phyloP scores from a whole-genome alignment of 495 filamentous ascomycete genomes.

The Penicillium malachiteum region DNA sequence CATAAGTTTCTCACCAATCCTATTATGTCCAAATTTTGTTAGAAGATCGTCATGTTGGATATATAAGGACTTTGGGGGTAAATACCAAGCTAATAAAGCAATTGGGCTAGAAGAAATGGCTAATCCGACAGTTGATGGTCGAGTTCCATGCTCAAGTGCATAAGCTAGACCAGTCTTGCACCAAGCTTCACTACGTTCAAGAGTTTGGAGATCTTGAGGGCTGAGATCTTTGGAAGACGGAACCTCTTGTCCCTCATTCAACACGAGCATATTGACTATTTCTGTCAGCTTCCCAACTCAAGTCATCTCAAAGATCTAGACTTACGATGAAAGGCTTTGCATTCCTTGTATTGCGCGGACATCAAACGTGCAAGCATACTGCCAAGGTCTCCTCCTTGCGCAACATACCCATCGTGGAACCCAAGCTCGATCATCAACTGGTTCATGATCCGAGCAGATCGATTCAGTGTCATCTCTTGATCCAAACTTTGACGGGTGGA shows the following conservation, averaged over 20 bases:
- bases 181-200: conserved; percentile 18
- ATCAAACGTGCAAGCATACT: conserved; percentile 42
- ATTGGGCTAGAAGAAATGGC: conserved; percentile 52
- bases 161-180: conserved; percentile 36
- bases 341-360: conserved; percentile 23
- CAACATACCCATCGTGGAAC: conserved; percentile 52
- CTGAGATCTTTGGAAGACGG: conserved; percentile 1
- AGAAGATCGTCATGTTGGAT: neutral
- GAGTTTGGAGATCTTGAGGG: conserved; percentile 5
- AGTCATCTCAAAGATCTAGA: neutral
- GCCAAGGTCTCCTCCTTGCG: conserved; percentile 61
- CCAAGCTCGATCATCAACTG: conserved; percentile 54
- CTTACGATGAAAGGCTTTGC: conserved; percentile 27
- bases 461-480: conserved; percentile 35
- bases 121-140: conserved; percentile 53
- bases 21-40: conserved; percentile 2
- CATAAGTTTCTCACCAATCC: conserved; percentile 59
- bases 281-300: neutral
- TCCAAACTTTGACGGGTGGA: conserved; percentile 40
- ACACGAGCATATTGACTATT: conserved; percentile 16
- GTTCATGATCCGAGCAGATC: conserved; percentile 46
- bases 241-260: neutral
- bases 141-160: conserved; percentile 50
- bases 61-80: neutral
- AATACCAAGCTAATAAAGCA: conserved; percentile 54